Base-by-base conservation (phyloP, 2,329 filamentous ascomycete genomes). In the Alternaria postmessia region DNA sequence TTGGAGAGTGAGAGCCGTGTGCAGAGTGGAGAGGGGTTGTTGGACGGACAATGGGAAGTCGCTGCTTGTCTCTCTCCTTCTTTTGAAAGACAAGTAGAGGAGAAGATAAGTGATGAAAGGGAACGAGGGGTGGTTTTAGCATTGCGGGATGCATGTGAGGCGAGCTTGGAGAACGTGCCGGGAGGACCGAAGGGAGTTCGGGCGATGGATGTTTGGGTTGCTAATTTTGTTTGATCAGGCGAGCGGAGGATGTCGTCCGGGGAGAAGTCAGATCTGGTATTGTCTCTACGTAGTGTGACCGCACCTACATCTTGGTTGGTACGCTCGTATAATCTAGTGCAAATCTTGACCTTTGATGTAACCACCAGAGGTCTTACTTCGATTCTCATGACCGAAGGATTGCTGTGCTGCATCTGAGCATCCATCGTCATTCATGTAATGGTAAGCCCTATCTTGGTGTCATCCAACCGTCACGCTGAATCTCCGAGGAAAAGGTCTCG, bases 31-130 rank as follows among this genome's bases (percentile, higher is more conserved):
- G 68, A 75, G 9, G 81, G 73, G 3, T 58, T 87, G 63, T 80
- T 34, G 60, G 67, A 56, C 85, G 85, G 84, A 82, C 86, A 64
- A 43, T 70, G 67, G 68, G 70, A 72, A 48, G 65, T 70, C 2
- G 34, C 57, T 51, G 59, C 62, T 28, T 70, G 64, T 59, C 62
- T 67, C 43, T 59, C 64, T 30, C 24, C 38, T 1, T 51, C 46
- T 8, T 69, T 69, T 18, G 57, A 63, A 32, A 63, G 26, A 41
- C 57, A 68, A 34, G 44, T 70, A 20, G 54, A 66, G n/a, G 59
- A 62, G 34, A 36, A 51, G 2, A 64, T 69, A 14, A 24, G 22
- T 44, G 59, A 65, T 53, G 64, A 67, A 44, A 65, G 63, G 36
- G 65, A 68, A 41, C 46, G 58, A 20, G 61, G 30, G 1, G 60